Conservation (phyloP, 2,329 filamentous ascomycete species). For the Cladophialophora bantiana region DNA sequence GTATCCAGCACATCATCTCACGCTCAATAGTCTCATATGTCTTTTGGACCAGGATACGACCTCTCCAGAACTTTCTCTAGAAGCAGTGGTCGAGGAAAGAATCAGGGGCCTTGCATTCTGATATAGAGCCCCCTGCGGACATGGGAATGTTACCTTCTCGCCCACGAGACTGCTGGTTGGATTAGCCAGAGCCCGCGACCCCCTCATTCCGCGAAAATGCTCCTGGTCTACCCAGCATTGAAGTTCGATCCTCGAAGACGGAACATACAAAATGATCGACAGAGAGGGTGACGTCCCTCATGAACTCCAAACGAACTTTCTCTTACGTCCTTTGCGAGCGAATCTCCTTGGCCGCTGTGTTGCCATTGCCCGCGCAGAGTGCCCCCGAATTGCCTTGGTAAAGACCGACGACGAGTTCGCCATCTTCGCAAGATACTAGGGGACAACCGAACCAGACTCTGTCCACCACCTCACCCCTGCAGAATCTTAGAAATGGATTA, state of each 20-base stretch:
- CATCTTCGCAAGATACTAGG: background rate
- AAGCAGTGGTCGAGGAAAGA: background rate
- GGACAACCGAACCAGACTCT: too few relatives aligned
- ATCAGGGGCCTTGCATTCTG: background rate
- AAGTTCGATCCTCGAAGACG: too few relatives aligned
- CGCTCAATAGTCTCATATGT: background rate
- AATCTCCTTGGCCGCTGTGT: slow-evolving; percentile 5
- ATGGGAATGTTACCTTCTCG: background rate
- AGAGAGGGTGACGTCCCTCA: too few relatives aligned
- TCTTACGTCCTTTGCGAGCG: background rate
- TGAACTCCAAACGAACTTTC: too few relatives aligned
- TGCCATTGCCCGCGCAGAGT: background rate
- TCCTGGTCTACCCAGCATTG: too few relatives aligned
- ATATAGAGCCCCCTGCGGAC: background rate
- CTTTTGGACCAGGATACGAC: background rate
- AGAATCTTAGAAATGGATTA: too few relatives aligned
- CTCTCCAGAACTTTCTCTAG: background rate
- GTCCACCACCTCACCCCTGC: too few relatives aligned
- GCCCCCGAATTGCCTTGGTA: background rate
- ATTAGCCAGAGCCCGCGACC: background rate
- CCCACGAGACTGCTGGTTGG: background rate
- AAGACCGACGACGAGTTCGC: slow-evolving; percentile 4
- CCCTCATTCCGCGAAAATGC: background rate
- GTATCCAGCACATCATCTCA: background rate
- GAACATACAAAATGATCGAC: too few relatives aligned